Evolutionary conservation across 805 yeast species (phyloP), one percentile per base, ranked within the genome.

Genomic region (Hanseniaspora osmophila): DNA sequence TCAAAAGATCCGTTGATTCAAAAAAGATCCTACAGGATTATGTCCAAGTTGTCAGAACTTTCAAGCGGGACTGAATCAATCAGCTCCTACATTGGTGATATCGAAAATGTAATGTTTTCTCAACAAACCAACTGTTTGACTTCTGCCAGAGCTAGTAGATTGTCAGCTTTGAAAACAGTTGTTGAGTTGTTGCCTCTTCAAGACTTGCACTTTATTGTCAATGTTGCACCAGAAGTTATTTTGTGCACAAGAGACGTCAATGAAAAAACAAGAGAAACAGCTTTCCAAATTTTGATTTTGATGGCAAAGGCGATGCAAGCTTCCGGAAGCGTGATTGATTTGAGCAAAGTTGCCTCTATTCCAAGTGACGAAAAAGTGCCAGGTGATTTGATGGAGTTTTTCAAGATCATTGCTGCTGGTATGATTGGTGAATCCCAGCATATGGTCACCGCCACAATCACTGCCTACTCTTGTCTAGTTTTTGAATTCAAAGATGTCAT

Each of bases 391-490:
- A 73, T 78, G 41, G 96, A 88, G 63, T 88, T 71, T 59, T 85
- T 90, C 68, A 86, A 94, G 30, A 85, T 92, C 81, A 81, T 90
- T 30, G 77, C 90, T 62, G 98, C 96, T 29, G 99, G 98, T 67
- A 70, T 94, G 53, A 96, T 92, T 33, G 96, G 96, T 47, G 80
- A 83, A 52, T 75, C 92, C 30, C 90, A 94, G 33, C 95, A 90
- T 66, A 90, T 90, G 96, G 84, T 92, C 30, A 84, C 95, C 56
- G 96, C 97, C n/a, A 78, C 90, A 2, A 78, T 92, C 54, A 87
- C 95, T 6, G 94, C 96, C 0, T 68, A 90, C 45, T 80, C 95
- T 40, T 80, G 96, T 58, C 66, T 90, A 40, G 71, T 92, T 37
- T 90, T 78, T 63, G 96, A 92, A 64, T 94, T 84, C 66, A 80